Evolutionary conservation across 805 yeast genomes (phyloP).

Genomic region (Pichia scutulata): DNA sequence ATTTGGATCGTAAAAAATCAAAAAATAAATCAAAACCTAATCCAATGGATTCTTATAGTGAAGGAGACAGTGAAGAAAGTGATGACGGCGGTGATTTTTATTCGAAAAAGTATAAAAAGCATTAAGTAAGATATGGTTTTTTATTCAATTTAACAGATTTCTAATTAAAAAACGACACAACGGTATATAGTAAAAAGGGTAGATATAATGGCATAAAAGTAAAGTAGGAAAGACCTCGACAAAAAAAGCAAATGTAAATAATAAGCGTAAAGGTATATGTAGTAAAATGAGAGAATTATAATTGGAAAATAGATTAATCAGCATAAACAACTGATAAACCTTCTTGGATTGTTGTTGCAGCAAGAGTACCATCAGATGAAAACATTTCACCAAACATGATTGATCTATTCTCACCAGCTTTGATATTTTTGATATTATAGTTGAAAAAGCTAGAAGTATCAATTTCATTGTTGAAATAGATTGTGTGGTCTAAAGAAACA

Average conservation of each 20-base stretch:
- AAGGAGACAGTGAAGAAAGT: background rate
- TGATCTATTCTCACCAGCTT: conserved; percentile 46
- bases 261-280: too few species aligned
- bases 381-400: conserved; percentile 53
- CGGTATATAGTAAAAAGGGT: background rate
- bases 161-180: too few species aligned
- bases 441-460: conserved; percentile 39
- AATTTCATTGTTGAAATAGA: conserved; percentile 54
- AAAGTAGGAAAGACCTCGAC: background rate
- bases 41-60: background rate
- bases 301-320: conserved; percentile 3
- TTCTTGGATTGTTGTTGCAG: conserved; percentile 60
- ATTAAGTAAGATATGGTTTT: too few species aligned
- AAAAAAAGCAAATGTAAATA: background rate
- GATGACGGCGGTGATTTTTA: conserved; percentile 1
- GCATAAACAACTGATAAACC: conserved; percentile 38
- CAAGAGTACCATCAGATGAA: conserved; percentile 39
- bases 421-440: conserved; percentile 39
- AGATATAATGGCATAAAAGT: background rate
- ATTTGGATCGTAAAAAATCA: background rate
- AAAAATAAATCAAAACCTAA: background rate
- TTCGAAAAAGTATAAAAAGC: background rate
- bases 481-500: conserved; percentile 58
- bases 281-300: too few species aligned
- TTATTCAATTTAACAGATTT: too few species aligned